Percentiles rank a stretch among this genome's conserved stretches.
These are phyloP conservation scores for Dendrobium officinale DNA, from an alignment of 106 monocot genomes.

Conservation along the genomic window DNA sequence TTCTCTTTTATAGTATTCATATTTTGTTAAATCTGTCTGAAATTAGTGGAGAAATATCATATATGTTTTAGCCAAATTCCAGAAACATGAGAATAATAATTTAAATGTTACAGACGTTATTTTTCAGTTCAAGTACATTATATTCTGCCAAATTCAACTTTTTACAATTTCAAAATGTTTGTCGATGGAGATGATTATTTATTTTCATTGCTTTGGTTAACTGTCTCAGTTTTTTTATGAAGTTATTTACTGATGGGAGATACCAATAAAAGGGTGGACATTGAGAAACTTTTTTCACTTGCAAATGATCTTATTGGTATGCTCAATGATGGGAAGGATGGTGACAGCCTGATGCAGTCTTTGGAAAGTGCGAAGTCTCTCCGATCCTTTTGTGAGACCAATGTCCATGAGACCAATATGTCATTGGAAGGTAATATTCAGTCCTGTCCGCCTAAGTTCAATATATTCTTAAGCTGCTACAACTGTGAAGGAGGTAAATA, in stretches of 20 bases:
- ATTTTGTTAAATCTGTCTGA: too few relatives aligned
- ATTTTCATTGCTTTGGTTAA: background rate
- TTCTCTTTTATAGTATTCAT: too few relatives aligned
- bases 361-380: slow-evolving; percentile 28
- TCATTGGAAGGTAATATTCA: slow-evolving; percentile 35
- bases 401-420: slow-evolving; percentile 19
- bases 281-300: slow-evolving; percentile 35
- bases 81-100: background rate
- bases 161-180: background rate
- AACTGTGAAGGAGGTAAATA: background rate
- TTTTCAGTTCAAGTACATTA: background rate
- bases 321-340: slow-evolving; percentile 39
- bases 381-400: slow-evolving; percentile 20
- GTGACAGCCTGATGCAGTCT: slow-evolving; percentile 32
- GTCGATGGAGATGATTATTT: background rate
- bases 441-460: background rate
- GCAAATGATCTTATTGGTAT: slow-evolving; percentile 42
- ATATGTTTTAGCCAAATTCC: background rate
- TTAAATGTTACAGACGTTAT: background rate
- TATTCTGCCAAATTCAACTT: background rate
- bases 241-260: slow-evolving; percentile 20
- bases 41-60: too few relatives aligned
- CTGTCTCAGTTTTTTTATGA: background rate
- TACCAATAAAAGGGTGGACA: slow-evolving; percentile 19
- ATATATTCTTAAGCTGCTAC: background rate